Conservation (phyloP, 75 land plant genomes). For the Adiantum capillusveneris region DNA sequence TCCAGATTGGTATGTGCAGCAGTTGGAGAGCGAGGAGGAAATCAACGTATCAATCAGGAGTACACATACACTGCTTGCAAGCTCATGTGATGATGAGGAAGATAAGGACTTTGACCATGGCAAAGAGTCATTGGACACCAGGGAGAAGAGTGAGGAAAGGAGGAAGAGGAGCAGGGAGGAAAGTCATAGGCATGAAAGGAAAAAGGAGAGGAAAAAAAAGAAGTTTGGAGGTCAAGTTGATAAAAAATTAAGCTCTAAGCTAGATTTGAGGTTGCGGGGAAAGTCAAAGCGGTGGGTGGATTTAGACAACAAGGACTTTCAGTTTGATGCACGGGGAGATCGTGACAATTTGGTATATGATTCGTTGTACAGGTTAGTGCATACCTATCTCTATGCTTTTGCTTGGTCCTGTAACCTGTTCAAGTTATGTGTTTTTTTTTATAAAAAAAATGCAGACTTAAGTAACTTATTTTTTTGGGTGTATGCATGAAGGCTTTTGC, state of each 20-base stretch:
- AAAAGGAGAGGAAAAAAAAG: slow-evolving; percentile 8
- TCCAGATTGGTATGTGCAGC: not conserved
- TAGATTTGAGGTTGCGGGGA: too few relatives aligned
- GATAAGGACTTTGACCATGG: slow-evolving; percentile 5
- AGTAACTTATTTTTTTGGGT: not conserved
- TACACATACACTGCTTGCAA: slow-evolving; percentile 1
- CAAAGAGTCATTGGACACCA: not conserved
- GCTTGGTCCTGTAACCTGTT: too few relatives aligned
- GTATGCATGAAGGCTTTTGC: not conserved
- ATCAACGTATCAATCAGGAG: not conserved
- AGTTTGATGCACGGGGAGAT: slow-evolving; percentile 75
- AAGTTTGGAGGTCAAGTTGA: not conserved
- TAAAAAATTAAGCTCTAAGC: slow-evolving; percentile 16
- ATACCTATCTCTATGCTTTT: too few relatives aligned
- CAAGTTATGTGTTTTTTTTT: too few relatives aligned
- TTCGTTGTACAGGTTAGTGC: slow-evolving; percentile 65
- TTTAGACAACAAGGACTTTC: slow-evolving; percentile 54
- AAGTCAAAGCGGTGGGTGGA: slow-evolving; percentile 14
- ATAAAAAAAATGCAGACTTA: not conserved
- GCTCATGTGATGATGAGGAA: slow-evolving; percentile 2
- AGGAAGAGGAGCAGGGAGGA: slow-evolving; percentile 13
- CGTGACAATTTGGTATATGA: slow-evolving; percentile 84
- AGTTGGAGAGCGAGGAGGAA: not conserved
- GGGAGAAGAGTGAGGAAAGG: not conserved
- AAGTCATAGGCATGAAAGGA: slow-evolving; percentile 1